Percentiles rank a stretch among this genome's conserved stretches.
These are phyloP conservation scores for Neolentinus lepideus DNA, from an alignment of 1,284 basidiomycete species.

Conservation along the genomic window DNA sequence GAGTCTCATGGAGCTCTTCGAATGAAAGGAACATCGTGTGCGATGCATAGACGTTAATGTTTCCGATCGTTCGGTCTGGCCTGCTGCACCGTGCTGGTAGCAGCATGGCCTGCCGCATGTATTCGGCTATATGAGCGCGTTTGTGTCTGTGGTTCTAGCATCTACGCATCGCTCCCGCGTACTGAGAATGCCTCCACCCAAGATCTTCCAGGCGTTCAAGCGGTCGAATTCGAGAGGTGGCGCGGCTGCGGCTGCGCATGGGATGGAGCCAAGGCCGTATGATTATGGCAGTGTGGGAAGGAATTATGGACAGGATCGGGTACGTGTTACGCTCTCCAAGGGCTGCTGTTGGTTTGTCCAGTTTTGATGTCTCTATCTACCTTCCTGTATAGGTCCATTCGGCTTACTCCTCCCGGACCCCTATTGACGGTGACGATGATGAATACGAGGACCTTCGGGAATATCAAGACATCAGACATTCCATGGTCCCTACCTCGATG, in stretches of 20 bases:
- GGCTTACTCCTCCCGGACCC: not conserved
- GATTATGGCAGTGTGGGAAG: not conserved
- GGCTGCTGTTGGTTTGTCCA: not conserved
- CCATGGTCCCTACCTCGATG: not conserved
- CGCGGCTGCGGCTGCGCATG: not conserved
- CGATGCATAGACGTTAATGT: not conserved
- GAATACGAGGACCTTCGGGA: not conserved
- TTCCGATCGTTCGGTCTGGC: not conserved
- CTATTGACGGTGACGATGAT: not conserved
- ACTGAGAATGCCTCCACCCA: not conserved
- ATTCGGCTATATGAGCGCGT: not conserved
- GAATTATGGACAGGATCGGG: not conserved
- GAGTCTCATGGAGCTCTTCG: not conserved
- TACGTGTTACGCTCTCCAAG: not conserved
- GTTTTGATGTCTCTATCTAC: not conserved
- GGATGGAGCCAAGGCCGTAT: not conserved
- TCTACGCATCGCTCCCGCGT: not conserved
- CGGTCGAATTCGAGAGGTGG: not conserved
- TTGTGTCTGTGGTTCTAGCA: not conserved
- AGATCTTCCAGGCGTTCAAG: conserved; percentile 1
- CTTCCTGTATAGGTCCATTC: not conserved
- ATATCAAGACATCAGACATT: not conserved
- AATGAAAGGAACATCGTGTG: not conserved
- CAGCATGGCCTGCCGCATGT: not conserved
- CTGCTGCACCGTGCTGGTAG: not conserved